These are phyloP conservation scores for Fusarium globosum DNA, from an alignment of 2,329 filamentous ascomycete species.

Conservation along the genomic window DNA sequence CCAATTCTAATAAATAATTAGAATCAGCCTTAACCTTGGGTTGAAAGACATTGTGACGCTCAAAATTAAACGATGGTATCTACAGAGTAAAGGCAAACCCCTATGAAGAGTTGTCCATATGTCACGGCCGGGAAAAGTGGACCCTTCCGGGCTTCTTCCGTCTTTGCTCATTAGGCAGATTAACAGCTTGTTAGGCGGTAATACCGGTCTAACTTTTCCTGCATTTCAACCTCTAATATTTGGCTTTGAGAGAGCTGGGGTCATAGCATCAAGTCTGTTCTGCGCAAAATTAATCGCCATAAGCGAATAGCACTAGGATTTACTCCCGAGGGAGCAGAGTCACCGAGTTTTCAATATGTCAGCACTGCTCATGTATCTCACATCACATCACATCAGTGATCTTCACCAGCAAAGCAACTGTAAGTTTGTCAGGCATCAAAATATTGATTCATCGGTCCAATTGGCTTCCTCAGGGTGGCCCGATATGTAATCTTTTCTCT, in stretches of 20 bases:
- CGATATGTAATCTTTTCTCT: not conserved
- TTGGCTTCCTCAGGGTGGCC: not conserved
- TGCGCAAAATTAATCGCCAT: not conserved
- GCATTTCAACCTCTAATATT: not conserved
- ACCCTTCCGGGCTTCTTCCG: not conserved
- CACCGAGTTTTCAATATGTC: not conserved
- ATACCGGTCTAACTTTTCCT: not conserved
- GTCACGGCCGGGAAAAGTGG: slow-evolving; percentile 5
- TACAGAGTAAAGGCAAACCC: not conserved
- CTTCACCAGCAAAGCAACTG: not conserved
- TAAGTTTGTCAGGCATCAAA: not conserved
- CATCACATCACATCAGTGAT: not conserved
- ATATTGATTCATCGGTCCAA: not conserved
- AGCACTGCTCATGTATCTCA: not conserved
- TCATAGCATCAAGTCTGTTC: too few species aligned
- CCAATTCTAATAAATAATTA: not conserved
- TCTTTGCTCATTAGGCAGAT: not conserved
- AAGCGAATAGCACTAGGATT: not conserved
- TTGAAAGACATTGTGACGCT: not conserved
- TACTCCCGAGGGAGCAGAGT: not conserved
- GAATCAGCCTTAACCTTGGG: not conserved
- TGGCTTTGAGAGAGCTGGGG: not conserved
- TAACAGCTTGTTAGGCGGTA: not conserved
- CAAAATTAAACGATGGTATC: not conserved
- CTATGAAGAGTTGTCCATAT: not conserved